Evolutionary conservation across 805 yeast genomes (phyloP).

Genomic region (Kodamaea laetipori): DNA sequence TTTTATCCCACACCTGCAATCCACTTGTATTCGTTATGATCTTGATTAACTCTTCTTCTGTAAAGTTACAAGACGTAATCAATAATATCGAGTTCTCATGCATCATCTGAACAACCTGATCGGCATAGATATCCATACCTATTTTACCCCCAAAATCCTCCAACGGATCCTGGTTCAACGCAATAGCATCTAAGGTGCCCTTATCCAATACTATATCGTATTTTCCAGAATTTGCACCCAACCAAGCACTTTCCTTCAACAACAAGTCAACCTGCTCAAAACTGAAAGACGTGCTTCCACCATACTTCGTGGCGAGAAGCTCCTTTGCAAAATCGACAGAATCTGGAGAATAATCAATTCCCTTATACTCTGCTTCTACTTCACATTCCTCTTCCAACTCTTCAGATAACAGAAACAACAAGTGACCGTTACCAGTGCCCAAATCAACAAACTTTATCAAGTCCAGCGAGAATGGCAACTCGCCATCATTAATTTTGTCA

Average conservation of each 20-base stretch:
- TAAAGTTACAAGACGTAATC: slow-evolving; percentile 93
- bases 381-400: slow-evolving; percentile 52
- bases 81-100: slow-evolving; percentile 58
- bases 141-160: slow-evolving; percentile 48
- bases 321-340: slow-evolving; percentile 75
- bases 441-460: slow-evolving; percentile 63
- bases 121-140: slow-evolving; percentile 62
- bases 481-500: slow-evolving; percentile 45
- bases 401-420: slow-evolving; percentile 67
- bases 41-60: slow-evolving; percentile 68
- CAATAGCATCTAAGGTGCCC: slow-evolving; percentile 97
- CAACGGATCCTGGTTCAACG: slow-evolving; percentile 62
- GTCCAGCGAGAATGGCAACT: slow-evolving; percentile 24
- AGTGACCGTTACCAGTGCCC: slow-evolving; percentile 97
- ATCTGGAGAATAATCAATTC: slow-evolving; percentile 83
- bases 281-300: slow-evolving; percentile 39
- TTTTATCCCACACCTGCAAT: slow-evolving; percentile 61
- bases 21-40: slow-evolving; percentile 50
- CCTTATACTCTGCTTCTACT: slow-evolving; percentile 35
- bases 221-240: slow-evolving; percentile 24
- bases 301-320: slow-evolving; percentile 48
- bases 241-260: slow-evolving; percentile 25
- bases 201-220: slow-evolving; percentile 86
- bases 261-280: slow-evolving; percentile 72
- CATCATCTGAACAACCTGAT: slow-evolving; percentile 58